Conservation (phyloP, 1,139 yeast genomes). For the Candida dubliniensis region DNA sequence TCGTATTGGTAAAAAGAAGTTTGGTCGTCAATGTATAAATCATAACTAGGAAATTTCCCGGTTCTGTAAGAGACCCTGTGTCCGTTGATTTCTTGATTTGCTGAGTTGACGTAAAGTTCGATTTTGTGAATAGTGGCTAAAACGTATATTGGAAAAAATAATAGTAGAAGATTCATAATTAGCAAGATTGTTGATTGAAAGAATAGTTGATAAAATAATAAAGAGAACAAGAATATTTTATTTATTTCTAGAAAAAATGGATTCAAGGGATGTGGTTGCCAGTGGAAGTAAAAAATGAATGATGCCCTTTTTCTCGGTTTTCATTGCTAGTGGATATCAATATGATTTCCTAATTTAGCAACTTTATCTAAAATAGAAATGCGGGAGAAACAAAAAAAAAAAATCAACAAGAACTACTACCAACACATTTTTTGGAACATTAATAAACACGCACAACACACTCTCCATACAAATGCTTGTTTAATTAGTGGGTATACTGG, state of each 20-base stretch:
- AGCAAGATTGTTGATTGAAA: not conserved
- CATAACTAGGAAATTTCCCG: not conserved
- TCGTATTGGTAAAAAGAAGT: constrained; percentile 1
- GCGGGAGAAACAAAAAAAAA: not conserved
- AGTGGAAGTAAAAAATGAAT: not conserved
- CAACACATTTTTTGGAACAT: no score
- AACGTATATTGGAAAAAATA: constrained; percentile 4
- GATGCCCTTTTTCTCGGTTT: not conserved
- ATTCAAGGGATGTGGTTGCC: not conserved
- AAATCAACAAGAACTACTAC: not conserved
- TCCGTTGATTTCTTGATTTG: constrained; percentile 1
- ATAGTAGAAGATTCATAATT: constrained; percentile 2
- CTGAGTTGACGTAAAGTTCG: not conserved
- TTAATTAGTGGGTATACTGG: not conserved
- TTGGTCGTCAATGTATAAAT: constrained; percentile 1
- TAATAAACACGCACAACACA: no score
- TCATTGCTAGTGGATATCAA: no score
- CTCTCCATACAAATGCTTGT: not conserved
- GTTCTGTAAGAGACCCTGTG: not conserved
- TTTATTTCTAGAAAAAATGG: no score
- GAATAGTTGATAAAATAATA: not conserved
- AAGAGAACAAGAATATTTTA: not conserved
- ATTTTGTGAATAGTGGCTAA: constrained; percentile 1
- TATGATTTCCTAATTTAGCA: no score
- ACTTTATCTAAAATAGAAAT: not conserved